These are phyloP conservation scores for Pythium scleroteichum DNA, from an alignment of 352 stramenopile species.

Conservation along the genomic window DNA sequence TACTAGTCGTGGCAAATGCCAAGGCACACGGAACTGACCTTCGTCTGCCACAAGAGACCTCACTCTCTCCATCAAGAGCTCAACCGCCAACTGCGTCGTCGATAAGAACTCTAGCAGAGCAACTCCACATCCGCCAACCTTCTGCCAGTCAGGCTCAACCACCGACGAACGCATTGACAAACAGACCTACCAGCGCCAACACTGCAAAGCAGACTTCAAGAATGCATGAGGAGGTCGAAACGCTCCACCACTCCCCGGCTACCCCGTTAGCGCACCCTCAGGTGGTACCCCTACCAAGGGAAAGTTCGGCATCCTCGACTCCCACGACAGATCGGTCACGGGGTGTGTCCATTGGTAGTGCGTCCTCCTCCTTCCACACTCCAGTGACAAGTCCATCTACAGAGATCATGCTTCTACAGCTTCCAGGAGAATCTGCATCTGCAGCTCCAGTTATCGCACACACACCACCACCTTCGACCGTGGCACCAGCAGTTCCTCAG, in stretches of 20 bases:
- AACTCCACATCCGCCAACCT: slow-evolving; percentile 11
- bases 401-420: background rate
- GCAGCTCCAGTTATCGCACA: background rate
- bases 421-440: background rate
- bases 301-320: background rate
- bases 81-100: background rate
- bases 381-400: background rate
- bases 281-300: background rate
- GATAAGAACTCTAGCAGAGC: background rate
- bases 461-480: background rate
- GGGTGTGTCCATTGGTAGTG: background rate
- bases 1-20: slow-evolving; percentile 16
- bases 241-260: background rate
- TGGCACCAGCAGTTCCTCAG: background rate
- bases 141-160: background rate
- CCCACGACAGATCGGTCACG: background rate
- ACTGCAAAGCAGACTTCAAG: too few relatives aligned
- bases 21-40: slow-evolving; percentile 14
- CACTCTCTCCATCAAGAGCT: background rate
- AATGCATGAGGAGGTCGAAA: background rate
- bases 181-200: background rate
- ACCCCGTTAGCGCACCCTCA: background rate
- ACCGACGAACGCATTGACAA: background rate
- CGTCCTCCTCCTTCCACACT: background rate
- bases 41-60: background rate